Evolutionary conservation across 345 rosid species (phyloP), one percentile per base, ranked within the genome.

Genomic region (Syzygium grande): DNA sequence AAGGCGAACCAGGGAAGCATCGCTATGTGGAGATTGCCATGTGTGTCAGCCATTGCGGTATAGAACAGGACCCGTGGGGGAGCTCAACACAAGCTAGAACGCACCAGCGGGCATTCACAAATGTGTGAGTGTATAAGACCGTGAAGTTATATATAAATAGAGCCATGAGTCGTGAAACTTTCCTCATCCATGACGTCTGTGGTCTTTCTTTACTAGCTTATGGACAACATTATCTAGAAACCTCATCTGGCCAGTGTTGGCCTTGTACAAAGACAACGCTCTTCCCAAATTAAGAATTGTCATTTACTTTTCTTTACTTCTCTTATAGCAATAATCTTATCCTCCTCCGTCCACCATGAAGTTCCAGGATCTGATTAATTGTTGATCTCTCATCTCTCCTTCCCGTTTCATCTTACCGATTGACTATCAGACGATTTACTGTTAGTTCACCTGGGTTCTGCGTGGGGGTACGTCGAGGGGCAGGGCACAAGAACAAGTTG

Each of bases 1-100:
- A 89, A 89, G 38, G 89, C 90, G 7, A 88, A 87, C 91, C 91
- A 88, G 52, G 91, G 91, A 52, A 90, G 85, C 88, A 90, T 86
- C 21, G 22, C 89, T 19, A 88, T 43, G 84, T 90, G 88, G 22
- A 53, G 65, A 19, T 41, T 34, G 11, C 85, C 85, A n/a, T 9
- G 51, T 17, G 55, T 84, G 9, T 29, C 41, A 2, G 59, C 89
- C 89, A 87, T 87, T 41, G 56, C 38, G 19, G 10, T 43, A 6
- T 8, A 19, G 43, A 68, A 34, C 12, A 68, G 17, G 34, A 68
- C 17, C 63, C 5, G 11, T 2, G 65, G 65, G 65, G n/a, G 29
- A 59, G 65, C 30, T 27, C 30, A 59, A 7, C 0, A 59, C 5
- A 25, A 11, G 65, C 65, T 59, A 27, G 30, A 27, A 25, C 65